Evolutionary conservation across 768 basidiomycete species (phyloP).

Genomic region (Kwoniella sp.): DNA sequence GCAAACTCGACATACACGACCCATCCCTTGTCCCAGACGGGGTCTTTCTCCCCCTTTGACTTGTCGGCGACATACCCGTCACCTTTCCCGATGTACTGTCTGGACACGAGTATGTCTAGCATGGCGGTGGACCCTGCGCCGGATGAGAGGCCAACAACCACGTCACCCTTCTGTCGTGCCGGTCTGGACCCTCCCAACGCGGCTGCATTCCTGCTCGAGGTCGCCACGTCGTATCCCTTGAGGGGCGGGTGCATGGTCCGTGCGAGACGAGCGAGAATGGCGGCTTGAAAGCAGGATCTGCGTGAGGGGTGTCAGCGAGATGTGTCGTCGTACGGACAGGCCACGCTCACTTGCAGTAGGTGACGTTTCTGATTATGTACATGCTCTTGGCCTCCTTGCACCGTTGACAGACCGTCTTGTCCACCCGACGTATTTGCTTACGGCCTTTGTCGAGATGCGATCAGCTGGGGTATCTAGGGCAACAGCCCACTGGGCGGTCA

Average conservation of each 20-base stretch:
- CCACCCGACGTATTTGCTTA: conserved; percentile 18
- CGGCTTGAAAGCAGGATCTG: conserved; percentile 20
- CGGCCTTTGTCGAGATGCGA: conserved; percentile 3
- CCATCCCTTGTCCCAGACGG: conserved; percentile 36
- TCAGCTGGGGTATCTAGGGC: no score
- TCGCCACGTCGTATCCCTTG: conserved; percentile 6
- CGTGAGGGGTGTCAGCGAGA: background rate
- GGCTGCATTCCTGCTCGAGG: conserved; percentile 6
- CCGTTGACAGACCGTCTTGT: conserved; percentile 30
- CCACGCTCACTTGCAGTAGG: conserved; percentile 35
- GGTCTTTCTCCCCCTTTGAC: conserved; percentile 37
- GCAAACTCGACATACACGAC: conserved; percentile 47
- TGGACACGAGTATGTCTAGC: conserved; percentile 28
- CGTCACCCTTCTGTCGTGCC: conserved; percentile 26
- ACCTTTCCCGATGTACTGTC: conserved; percentile 29
- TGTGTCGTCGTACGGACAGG: background rate
- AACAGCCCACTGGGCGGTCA: background rate
- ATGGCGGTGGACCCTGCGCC: conserved; percentile 44
- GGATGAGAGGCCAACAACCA: conserved; percentile 34
- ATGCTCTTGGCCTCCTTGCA: conserved; percentile 33
- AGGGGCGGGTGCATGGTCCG: conserved; percentile 26
- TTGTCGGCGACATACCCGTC: conserved; percentile 21
- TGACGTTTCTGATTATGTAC: conserved; percentile 33
- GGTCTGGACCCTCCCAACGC: conserved; percentile 20
- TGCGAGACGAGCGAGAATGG: conserved; percentile 14